Conservation (phyloP, 805 yeast species). For the Kodamaea restingae region DNA sequence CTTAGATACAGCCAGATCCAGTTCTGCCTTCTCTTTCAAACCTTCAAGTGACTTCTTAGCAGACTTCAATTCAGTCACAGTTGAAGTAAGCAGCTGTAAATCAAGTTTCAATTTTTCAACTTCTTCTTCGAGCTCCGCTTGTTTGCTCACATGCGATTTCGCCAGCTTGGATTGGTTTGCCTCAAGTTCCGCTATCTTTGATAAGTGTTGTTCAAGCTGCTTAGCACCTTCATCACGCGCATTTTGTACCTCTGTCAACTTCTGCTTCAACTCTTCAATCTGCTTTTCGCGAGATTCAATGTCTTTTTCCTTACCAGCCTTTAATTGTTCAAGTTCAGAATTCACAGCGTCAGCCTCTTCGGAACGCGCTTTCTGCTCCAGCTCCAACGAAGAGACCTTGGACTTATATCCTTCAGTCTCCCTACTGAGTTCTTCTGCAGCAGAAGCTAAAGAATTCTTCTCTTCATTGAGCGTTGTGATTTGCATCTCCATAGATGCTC, state of each 20-base stretch:
- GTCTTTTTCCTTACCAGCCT: background rate
- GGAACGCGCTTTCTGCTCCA: too few relatives aligned
- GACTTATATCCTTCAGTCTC: too few relatives aligned
- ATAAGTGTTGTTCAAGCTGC: background rate
- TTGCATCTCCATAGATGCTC: background rate
- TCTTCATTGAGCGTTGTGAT: background rate
- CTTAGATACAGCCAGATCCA: background rate
- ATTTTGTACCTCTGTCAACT: background rate
- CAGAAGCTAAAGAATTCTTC: background rate
- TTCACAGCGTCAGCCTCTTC: background rate
- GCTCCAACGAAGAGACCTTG: too few relatives aligned
- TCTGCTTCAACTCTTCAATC: background rate
- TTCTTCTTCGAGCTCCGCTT: background rate
- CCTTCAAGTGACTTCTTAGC: background rate
- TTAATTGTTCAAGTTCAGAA: constrained; percentile 2
- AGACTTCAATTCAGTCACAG: background rate
- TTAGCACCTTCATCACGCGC: background rate
- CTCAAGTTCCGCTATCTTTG: constrained; percentile 2
- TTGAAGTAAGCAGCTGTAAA: background rate
- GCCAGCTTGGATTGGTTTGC: background rate
- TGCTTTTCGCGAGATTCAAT: constrained; percentile 2
- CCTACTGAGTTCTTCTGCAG: too few relatives aligned
- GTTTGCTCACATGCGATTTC: background rate
- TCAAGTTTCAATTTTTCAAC: background rate
- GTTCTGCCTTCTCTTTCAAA: background rate